These are phyloP conservation scores for Fusarium mundagurra DNA, from an alignment of 2,329 filamentous ascomycete genomes.

Conservation along the genomic window DNA sequence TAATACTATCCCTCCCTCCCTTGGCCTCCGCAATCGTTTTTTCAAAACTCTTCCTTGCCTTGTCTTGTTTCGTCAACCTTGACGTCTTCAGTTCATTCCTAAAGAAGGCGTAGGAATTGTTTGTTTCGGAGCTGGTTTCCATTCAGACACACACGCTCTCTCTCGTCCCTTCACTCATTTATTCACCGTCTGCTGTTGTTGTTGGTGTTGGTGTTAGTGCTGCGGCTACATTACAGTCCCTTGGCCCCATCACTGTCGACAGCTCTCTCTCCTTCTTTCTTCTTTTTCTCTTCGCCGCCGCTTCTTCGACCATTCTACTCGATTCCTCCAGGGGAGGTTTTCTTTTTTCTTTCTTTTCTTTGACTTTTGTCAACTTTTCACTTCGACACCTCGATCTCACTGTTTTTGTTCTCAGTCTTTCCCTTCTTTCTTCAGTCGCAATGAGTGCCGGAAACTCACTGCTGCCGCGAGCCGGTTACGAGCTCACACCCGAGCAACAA, in stretches of 20 bases:
- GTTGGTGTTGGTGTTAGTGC: not conserved
- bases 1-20: slow-evolving; percentile 12
- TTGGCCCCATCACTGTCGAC: slow-evolving; percentile 4
- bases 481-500: slow-evolving; percentile 32
- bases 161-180: not conserved
- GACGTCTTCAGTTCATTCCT: slow-evolving; percentile 30
- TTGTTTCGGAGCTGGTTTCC: slow-evolving; percentile 38
- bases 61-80: slow-evolving; percentile 20
- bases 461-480: slow-evolving; percentile 17
- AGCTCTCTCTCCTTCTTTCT: slow-evolving; percentile 3
- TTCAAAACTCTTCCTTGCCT: slow-evolving; percentile 23
- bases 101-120: slow-evolving; percentile 34
- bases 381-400: slow-evolving; percentile 15
- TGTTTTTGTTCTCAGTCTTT: not conserved
- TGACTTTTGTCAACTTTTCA: not conserved
- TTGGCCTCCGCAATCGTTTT: slow-evolving; percentile 15
- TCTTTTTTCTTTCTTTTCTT: not conserved
- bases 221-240: slow-evolving; percentile 28
- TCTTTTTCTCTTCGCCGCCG: slow-evolving; percentile 12
- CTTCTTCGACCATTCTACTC: slow-evolving; percentile 4
- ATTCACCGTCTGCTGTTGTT: not conserved
- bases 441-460: slow-evolving; percentile 42
- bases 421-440: slow-evolving; percentile 1
- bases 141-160: not conserved
- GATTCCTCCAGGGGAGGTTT: slow-evolving; percentile 35